These are phyloP conservation scores for sorghum (Sorghum bicolor) DNA, from an alignment of 176 grass and related monocot genomes.

Conservation along the genomic window DNA sequence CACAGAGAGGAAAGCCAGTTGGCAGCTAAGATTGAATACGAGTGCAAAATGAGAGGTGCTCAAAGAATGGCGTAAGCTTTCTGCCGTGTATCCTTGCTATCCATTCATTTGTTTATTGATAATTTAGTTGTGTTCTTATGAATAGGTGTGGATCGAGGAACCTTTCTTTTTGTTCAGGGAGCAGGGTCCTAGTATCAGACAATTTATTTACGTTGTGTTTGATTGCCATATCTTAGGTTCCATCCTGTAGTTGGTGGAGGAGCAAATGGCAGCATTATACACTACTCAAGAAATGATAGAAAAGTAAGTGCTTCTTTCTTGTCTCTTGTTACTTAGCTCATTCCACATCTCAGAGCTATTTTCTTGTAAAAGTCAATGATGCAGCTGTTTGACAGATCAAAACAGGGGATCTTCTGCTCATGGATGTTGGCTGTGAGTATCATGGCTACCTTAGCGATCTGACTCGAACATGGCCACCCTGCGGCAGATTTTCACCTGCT, in stretches of 20 bases:
- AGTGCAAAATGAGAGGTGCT: slow-evolving; percentile 98
- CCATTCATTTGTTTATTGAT: slow-evolving; percentile 18
- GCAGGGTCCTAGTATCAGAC: background rate
- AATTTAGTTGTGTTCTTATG: background rate
- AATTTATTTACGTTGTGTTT: background rate
- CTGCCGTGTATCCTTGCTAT: slow-evolving; percentile 17
- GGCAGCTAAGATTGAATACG: slow-evolving; percentile 80
- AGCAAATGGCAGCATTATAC: slow-evolving; percentile 83
- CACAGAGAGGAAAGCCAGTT: slow-evolving; percentile 74
- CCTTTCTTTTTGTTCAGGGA: background rate
- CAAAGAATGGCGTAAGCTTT: slow-evolving; percentile 95
- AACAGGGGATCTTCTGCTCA: slow-evolving; percentile 78
- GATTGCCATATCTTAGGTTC: slow-evolving; percentile 57
- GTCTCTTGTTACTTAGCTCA: background rate
- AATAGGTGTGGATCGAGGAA: background rate
- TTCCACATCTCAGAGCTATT: slow-evolving; percentile 7
- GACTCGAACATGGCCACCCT: slow-evolving; percentile 83
- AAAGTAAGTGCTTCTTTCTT: slow-evolving; percentile 33
- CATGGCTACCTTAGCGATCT: slow-evolving; percentile 95
- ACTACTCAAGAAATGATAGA: slow-evolving; percentile 92
- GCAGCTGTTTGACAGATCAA: slow-evolving; percentile 60
- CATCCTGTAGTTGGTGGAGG: slow-evolving; percentile 91
- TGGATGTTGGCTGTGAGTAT: slow-evolving; percentile 98
- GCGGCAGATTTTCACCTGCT: slow-evolving; percentile 71
- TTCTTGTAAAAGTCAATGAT: slow-evolving; percentile 43